Evolutionary conservation across 441 rosid species (phyloP), one percentile per base, ranked within the genome.

Genomic region (Populus hybrid): DNA sequence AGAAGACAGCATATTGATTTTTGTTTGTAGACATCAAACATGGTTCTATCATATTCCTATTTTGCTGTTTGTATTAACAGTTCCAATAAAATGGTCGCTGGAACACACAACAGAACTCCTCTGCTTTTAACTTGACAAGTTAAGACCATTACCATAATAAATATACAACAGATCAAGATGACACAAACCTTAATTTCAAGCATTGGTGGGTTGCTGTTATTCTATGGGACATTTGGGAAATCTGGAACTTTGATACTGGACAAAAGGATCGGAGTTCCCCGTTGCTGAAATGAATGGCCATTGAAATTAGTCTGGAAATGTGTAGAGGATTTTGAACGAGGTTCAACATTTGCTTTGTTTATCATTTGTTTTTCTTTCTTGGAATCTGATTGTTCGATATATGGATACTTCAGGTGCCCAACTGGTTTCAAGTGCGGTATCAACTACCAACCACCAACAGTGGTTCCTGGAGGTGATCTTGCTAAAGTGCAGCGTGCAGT

Each of bases 381-480:
- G 34, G 14, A 30, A 71, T 74, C 75, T 59, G 79, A 69, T 63
- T 81, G 6, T 9, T 76, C 12, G 32, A 38, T 32, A 69, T 42
- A 19, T 66, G 11, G 59, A 59, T 79, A 1, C 72, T 77, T 73
- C 80, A 90, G 98, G 97, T 91, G 98, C 74, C 98, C 97, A 24
- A 93, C 98, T 65, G 98, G 97, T 34, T 93, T 93, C 84, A 91
- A 91, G 79, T 93, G 98, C 6, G 97, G 98, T 38, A 90, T 91
- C 82, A 93, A 93, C 89, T 93, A 90, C 79, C 91, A 93, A 84
- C 92, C 96, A 34, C 98, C 98, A 70, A 87, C 97, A 19, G 92
- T 91, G 73, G 98, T 93, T 24, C 97, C 95, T 0, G 89, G 87
- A 71, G 95, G 93, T 28, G 98, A 93, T 82, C 91, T 93, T 21